A percentile compares a stretch with the other conserved stretches of the same genome.
Evolutionary conservation across 768 basidiomycete species (phyloP).

Genomic region (Galerina sulciceps): DNA sequence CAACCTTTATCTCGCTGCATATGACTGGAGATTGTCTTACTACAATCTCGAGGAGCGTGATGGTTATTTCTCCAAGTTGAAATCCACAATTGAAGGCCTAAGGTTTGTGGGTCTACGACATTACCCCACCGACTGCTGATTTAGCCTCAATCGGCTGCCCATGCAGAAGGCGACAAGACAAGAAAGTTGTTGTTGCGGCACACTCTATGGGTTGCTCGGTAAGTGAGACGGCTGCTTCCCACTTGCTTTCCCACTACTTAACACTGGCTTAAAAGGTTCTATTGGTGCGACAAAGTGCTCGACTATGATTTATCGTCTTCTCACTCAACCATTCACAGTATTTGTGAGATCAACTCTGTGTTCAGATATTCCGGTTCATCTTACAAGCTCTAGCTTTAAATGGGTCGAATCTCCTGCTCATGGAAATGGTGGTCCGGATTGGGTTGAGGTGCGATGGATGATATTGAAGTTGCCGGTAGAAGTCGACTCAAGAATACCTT

Average conservation of each 20-base stretch:
- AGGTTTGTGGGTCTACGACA: conserved; percentile 45
- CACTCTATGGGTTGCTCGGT: conserved; percentile 90
- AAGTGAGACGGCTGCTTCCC: conserved; percentile 22
- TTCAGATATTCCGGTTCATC: conserved; percentile 2
- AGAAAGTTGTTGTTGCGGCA: conserved; percentile 82
- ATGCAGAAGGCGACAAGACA: conserved; percentile 64
- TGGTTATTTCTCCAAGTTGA: conserved; percentile 85
- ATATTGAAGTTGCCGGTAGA: background rate
- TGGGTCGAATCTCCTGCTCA: conserved; percentile 92
- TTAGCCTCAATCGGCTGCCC: background rate
- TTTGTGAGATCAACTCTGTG: conserved; percentile 61
- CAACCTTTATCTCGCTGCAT: conserved; percentile 81
- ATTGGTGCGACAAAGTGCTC: conserved; percentile 43
- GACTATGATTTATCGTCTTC: background rate
- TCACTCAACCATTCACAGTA: conserved; percentile 53
- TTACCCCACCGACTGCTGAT: background rate
- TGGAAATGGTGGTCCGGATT: conserved; percentile 81
- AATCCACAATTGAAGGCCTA: conserved; percentile 79
- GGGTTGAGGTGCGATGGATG: conserved; percentile 79
- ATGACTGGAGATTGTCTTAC: conserved; percentile 90
- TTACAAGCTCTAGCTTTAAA: conserved; percentile 64
- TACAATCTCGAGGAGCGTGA: conserved; percentile 93
- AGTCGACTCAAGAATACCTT: conserved; percentile 4
- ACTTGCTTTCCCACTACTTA: background rate
- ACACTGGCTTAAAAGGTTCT: conserved; percentile 38